Percentiles rank a stretch among this genome's conserved stretches.
Conservation (phyloP, 2,329 filamentous ascomycete species). For the Colletotrichum trifolii region DNA sequence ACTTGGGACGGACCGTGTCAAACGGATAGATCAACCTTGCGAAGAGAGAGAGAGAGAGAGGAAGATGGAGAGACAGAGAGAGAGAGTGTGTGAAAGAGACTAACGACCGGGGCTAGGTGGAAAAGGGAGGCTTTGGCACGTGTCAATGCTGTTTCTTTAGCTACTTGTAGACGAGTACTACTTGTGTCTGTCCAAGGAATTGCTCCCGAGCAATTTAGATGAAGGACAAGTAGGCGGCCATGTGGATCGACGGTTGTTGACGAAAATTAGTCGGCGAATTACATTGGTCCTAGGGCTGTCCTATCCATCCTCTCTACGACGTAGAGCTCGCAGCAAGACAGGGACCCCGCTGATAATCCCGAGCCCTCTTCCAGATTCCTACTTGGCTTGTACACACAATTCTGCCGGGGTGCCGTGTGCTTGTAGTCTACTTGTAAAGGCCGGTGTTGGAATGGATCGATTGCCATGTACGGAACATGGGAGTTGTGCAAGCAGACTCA, state of each 20-base stretch:
- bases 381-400: too few relatives aligned
- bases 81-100: not conserved
- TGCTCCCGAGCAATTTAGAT: not conserved
- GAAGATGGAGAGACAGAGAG: too few relatives aligned
- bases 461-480: too few relatives aligned
- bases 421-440: too few relatives aligned
- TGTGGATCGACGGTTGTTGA: conserved; percentile 14
- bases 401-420: too few relatives aligned
- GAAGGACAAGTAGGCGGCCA: not conserved
- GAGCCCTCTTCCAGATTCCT: not conserved
- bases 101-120: not conserved
- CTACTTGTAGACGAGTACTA: not conserved
- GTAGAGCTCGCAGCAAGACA: conserved; percentile 4
- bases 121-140: not conserved
- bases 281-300: conserved; percentile 3
- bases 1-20: too few relatives aligned
- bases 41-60: too few relatives aligned
- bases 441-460: too few relatives aligned
- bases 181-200: conserved; percentile 1
- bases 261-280: conserved; percentile 1
- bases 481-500: too few relatives aligned
- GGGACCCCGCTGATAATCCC: conserved; percentile 4
- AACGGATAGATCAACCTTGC: too few relatives aligned
- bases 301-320: conserved; percentile 8
- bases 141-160: not conserved